Conservation (phyloP, 768 basidiomycete species). For the Stropharia rugosoannulata region DNA sequence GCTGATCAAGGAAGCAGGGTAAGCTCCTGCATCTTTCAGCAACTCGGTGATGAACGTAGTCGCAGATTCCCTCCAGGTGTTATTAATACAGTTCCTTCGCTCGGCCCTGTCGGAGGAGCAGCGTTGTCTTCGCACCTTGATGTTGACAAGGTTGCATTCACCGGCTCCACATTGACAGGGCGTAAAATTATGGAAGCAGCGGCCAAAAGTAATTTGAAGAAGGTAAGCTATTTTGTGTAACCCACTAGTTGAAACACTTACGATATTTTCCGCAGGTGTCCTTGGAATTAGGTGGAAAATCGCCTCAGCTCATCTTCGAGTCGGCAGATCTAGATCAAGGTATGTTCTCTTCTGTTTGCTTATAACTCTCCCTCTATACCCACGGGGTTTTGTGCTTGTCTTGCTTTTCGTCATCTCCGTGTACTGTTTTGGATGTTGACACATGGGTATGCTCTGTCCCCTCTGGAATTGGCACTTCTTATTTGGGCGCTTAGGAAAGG, state of each 20-base stretch:
- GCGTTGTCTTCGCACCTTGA: conserved; percentile 80
- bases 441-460: too few relatives aligned
- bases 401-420: background rate
- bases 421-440: background rate
- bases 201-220: conserved; percentile 92
- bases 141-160: conserved; percentile 95
- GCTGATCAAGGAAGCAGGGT: conserved; percentile 84
- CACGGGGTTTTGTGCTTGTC: background rate
- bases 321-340: conserved; percentile 90
- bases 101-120: conserved; percentile 81
- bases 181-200: conserved; percentile 91
- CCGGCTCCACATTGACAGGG: conserved; percentile 88
- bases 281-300: conserved; percentile 93
- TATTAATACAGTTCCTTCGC: conserved; percentile 83
- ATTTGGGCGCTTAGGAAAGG: too few relatives aligned
- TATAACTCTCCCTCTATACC: background rate
- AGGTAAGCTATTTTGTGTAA: conserved; percentile 43
- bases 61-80: conserved; percentile 87
- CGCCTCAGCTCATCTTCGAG: conserved; percentile 85
- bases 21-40: conserved; percentile 18
- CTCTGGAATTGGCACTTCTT: too few relatives aligned
- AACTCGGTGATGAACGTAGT: conserved; percentile 8
- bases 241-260: conserved; percentile 1
- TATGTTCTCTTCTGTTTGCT: conserved; percentile 18
- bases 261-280: conserved; percentile 55